phyloP scores from a whole-genome alignment of 2,329 filamentous ascomycete genomes.

The Davidsoniella australis region DNA sequence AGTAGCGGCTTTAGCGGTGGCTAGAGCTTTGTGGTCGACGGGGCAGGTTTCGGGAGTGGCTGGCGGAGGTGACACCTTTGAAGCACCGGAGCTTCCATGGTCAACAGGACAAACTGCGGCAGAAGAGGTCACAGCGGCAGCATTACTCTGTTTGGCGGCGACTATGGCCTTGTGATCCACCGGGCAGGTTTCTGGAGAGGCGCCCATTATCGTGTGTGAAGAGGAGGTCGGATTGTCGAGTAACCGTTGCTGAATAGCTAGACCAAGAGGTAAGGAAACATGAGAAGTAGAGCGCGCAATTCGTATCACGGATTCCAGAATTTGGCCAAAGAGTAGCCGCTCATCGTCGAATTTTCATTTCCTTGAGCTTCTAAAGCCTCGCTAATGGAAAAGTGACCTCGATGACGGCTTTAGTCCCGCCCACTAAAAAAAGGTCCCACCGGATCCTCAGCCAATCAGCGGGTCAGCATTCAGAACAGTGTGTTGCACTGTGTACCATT shows the following conservation, averaged over 20 bases:
- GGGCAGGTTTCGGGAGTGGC: conserved; percentile 7
- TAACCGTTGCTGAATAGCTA: too few species aligned
- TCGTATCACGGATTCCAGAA: too few species aligned
- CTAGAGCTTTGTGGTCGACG: conserved; percentile 2
- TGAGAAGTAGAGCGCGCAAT: too few species aligned
- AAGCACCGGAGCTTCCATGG: conserved; percentile 5
- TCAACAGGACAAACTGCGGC: conserved; percentile 21
- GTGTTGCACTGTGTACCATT: too few species aligned
- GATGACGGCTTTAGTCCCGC: too few species aligned
- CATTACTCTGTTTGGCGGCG: conserved; percentile 3
- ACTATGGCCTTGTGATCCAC: conserved; percentile 1
- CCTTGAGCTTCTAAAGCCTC: background rate
- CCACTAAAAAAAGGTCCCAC: too few species aligned
- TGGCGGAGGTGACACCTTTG: conserved; percentile 8
- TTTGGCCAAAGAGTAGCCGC: too few species aligned
- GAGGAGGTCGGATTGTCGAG: too few species aligned
- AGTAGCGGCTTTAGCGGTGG: conserved; percentile 6
- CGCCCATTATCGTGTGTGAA: background rate
- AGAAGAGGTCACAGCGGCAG: conserved; percentile 9
- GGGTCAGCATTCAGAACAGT: too few species aligned
- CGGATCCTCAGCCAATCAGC: too few species aligned
- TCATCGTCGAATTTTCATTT: background rate
- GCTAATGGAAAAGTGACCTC: too few species aligned
- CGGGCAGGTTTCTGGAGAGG: conserved; percentile 6
- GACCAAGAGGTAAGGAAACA: too few species aligned